Conservation (phyloP, 2,329 filamentous ascomycete genomes). For the Zasmidium citrigriseum region DNA sequence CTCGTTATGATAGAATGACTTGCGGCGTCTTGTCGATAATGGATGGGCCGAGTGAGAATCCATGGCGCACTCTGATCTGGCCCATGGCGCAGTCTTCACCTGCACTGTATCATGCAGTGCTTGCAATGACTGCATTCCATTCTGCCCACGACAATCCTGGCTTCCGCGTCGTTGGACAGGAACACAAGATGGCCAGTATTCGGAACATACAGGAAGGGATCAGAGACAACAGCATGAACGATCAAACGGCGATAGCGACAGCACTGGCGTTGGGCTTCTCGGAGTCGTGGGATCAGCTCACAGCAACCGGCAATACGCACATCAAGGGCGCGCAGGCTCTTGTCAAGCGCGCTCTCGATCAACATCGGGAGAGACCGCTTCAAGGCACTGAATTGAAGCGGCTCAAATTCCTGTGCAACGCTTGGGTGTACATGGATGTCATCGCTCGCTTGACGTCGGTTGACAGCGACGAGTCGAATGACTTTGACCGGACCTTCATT, state of each 20-base stretch:
- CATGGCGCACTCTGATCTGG: constrained; percentile 72
- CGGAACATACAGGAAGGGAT: constrained; percentile 60
- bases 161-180: constrained; percentile 63
- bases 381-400: constrained; percentile 53
- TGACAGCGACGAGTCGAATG: constrained; percentile 57
- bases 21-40: constrained; percentile 72
- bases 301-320: constrained; percentile 68
- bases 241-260: constrained; percentile 68
- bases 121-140: constrained; percentile 70
- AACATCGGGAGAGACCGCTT: constrained; percentile 45
- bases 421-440: constrained; percentile 74
- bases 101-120: constrained; percentile 67
- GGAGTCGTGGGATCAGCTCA: constrained; percentile 71
- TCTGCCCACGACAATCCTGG: constrained; percentile 59
- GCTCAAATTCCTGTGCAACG: constrained; percentile 68
- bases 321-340: constrained; percentile 67
- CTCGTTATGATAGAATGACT: constrained; percentile 65
- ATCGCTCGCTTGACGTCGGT: constrained; percentile 67
- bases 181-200: constrained; percentile 68
- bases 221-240: constrained; percentile 58
- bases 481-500: constrained; percentile 51
- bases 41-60: constrained; percentile 68
- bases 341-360: constrained; percentile 59
- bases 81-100: constrained; percentile 65
- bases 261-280: constrained; percentile 68